These are phyloP conservation scores for Claviceps africana DNA, from an alignment of 2,329 filamentous ascomycete genomes.

Conservation along the genomic window DNA sequence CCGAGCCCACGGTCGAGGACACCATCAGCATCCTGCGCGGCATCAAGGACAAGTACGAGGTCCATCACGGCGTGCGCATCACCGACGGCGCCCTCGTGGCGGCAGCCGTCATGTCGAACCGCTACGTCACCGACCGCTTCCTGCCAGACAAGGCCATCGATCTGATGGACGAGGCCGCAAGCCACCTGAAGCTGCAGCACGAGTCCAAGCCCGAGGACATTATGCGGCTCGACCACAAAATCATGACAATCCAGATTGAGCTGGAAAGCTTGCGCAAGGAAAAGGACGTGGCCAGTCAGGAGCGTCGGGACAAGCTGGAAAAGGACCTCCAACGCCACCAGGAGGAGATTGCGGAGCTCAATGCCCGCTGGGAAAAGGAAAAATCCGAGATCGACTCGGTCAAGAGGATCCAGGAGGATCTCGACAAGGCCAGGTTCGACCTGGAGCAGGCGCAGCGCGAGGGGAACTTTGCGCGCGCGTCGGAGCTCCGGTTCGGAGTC, in stretches of 20 bases:
- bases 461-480: constrained; percentile 81
- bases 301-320: constrained; percentile 77
- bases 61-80: constrained; percentile 91
- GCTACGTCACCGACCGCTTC: constrained; percentile 93
- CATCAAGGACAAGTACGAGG: constrained; percentile 95
- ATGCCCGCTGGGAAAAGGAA: constrained; percentile 80
- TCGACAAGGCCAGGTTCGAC: constrained; percentile 74
- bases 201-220: constrained; percentile 96
- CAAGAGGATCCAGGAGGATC: constrained; percentile 75
- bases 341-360: constrained; percentile 60
- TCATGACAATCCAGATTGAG: constrained; percentile 96
- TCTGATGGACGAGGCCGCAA: constrained; percentile 88
- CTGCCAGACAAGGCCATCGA: constrained; percentile 96
- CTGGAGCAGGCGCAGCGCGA: constrained; percentile 77
- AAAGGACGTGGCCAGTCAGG: constrained; percentile 75
- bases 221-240: constrained; percentile 79
- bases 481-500: constrained; percentile 74
- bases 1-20: constrained; percentile 78
- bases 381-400: constrained; percentile 71
- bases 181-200: constrained; percentile 78
- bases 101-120: constrained; percentile 81
- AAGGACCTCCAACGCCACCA: constrained; percentile 61
- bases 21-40: constrained; percentile 91
- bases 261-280: constrained; percentile 90
- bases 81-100: constrained; percentile 85